Evolutionary conservation across 106 monocot genomes (phyloP), one percentile per base, ranked within the genome.

Genomic region (Dioscorea zingiberensis): DNA sequence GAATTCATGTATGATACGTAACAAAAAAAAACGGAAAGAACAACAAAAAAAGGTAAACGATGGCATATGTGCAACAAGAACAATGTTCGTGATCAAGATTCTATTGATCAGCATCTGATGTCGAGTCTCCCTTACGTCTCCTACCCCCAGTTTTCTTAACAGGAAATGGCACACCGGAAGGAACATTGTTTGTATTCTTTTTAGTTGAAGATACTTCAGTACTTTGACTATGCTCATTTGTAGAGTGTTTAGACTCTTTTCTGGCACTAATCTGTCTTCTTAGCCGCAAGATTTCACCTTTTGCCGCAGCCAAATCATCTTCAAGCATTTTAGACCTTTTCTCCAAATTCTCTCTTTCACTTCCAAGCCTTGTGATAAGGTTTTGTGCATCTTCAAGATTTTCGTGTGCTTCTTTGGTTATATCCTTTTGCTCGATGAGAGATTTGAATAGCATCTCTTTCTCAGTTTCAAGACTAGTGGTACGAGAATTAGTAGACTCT

Each of bases 381-480:
- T 73, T 84, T 29, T 93, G 77, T 3, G 97, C 88, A 81, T 98
- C 92, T 69, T 86, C 89, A 30, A 93, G 71, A 64, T 91, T 93
- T 60, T 92, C 97, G 27, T 78, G 59, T 15, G 82, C 81, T 71
- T 86, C 84, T 62, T 76, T 81, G 17, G 86, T 25, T 21, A 73
- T 27, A 24, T 82, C 74, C 55, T 74, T 89, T 59, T 98, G 88
- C 38, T 88, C 86, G 2, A 62, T 32, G 11, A 93, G 64, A 16
- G 92, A 74, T 57, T 80, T 81, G 24, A 76, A 78, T 14, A 98
- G 61, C 70, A 86, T 68, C 71, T 85, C 84, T 63, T 98, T 93
- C 67, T 98, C 97, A 44, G 79, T 68, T 80, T 88, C 88, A 51
- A 93, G 79, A 57, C 55, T 71, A 49, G 67, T 55, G 48, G 19